Base-by-base conservation (phyloP, 2,329 filamentous ascomycete genomes). In the Aspergillus sp. region DNA sequence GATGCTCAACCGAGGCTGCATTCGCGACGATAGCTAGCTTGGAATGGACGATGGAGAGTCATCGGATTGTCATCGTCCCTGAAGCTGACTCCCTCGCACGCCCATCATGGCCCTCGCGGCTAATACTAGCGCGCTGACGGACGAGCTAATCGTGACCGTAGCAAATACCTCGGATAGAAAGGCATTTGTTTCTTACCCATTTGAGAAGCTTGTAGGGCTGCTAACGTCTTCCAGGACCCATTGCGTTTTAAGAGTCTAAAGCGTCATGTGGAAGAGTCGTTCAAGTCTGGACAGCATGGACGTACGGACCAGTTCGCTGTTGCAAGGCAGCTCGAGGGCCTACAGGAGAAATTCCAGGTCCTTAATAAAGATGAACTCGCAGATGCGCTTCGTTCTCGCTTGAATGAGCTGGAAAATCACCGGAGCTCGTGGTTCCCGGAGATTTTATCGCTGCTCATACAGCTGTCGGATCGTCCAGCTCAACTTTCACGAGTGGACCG, bases 271-370 rank as follows among this genome's bases (percentile, higher is more conserved):
- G 59, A 65, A 39, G 61, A 55, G 32, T 57, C 57, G 35, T 48
- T 71, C 26, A 68, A 61, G 40, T 52, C 66, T 32, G 60, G 63
- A 52, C 77, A 66, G 37, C 81, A 79, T 60, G 70, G 78, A 30
- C 78, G 85, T 32, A 88, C 84, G 1, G 88, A 91, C 57, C 85
- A 88, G 52, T 90, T 90, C 59, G 82, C 86, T 36, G 79, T 90
- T 13, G 70, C 77, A 33, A 76, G 76, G 32, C 76, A 75, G 31
- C 72, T 91, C 2, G 73, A 81, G 39, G 87, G 87, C 1, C 73
- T 96, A 3, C 84, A 90, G 53, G 93, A 97, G 69, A 90, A 91
- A 55, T 93, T 96, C 56, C 79, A 82, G 29, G 77, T 97, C 42
- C 76, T 88, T 38, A 84, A 86, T 58, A 82, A 87, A 49, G 90